Conservation (phyloP, 169 alveolate genomes). For the Theileria annulata region DNA sequence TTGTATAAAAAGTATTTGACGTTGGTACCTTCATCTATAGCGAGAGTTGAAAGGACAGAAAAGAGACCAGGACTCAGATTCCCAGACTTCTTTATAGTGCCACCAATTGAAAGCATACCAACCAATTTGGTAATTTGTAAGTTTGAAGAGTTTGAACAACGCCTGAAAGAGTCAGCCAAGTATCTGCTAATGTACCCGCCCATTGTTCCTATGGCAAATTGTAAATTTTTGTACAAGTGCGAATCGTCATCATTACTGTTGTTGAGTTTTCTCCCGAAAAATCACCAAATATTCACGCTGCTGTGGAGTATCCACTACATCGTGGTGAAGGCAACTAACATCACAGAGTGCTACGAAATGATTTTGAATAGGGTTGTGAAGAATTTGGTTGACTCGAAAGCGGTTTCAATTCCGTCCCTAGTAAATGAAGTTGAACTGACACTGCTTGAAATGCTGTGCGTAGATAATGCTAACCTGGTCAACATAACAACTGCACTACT, state of each 20-base stretch:
- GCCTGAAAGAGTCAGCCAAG: conserved; percentile 67
- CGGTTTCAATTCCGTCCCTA: conserved; percentile 35
- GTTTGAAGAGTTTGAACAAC: conserved; percentile 63
- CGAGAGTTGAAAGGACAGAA: conserved; percentile 45
- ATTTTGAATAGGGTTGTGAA: conserved; percentile 68
- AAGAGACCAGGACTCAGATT: conserved; percentile 38
- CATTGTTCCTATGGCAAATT: conserved; percentile 66
- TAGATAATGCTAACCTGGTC: conserved; percentile 40
- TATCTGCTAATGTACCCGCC: conserved; percentile 70
- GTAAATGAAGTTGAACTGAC: conserved; percentile 56
- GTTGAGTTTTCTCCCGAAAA: conserved; percentile 69
- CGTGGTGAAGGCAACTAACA: conserved; percentile 67
- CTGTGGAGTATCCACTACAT: conserved; percentile 69
- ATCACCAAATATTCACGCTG: conserved; percentile 70
- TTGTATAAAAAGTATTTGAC: conserved; percentile 42
- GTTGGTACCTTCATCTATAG: conserved; percentile 55
- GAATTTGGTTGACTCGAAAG: conserved; percentile 63
- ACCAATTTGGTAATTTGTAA: conserved; percentile 48
- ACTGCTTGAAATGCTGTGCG: conserved; percentile 61
- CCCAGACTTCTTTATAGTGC: conserved; percentile 55
- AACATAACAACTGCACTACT: conserved; percentile 44
- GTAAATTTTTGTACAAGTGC: conserved; percentile 62
- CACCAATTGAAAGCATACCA: conserved; percentile 64
- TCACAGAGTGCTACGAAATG: conserved; percentile 69
- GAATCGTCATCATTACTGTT: conserved; percentile 71